Evolutionary conservation across 2,329 filamentous ascomycete genomes (phyloP).

Genomic region (Penicillium sp.): DNA sequence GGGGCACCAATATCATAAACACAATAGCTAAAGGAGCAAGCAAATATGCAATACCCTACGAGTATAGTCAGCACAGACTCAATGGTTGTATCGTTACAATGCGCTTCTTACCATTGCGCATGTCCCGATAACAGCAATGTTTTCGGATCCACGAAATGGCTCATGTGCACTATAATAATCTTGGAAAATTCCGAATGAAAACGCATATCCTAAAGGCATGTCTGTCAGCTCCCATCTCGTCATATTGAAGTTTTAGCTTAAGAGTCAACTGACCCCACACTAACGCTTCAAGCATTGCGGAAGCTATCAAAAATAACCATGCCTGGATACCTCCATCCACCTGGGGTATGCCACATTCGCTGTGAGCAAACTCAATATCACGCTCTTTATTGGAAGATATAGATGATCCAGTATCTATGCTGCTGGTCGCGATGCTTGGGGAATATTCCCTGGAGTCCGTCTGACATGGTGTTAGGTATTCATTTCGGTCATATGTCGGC

Average conservation of each 20-base stretch:
- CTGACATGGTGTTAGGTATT: background rate
- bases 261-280: constrained; percentile 20
- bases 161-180: constrained; percentile 63
- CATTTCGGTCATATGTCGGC: background rate
- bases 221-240: background rate
- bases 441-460: constrained; percentile 11
- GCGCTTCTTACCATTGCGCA: constrained; percentile 51
- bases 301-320: constrained; percentile 23
- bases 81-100: background rate
- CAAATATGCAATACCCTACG: constrained; percentile 31
- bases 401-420: background rate
- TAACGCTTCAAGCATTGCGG: constrained; percentile 21
- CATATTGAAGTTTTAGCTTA: background rate
- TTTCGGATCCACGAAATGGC: constrained; percentile 50
- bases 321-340: constrained; percentile 20
- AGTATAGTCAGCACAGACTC: background rate
- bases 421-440: constrained; percentile 7
- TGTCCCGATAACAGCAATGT: constrained; percentile 64
- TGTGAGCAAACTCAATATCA: background rate
- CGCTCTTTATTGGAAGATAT: constrained; percentile 6
- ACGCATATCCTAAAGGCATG: constrained; percentile 58
- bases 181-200: constrained; percentile 69
- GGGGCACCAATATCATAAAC: constrained; percentile 34
- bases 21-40: constrained; percentile 24
- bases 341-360: constrained; percentile 10